Evolutionary conservation across 805 yeast species (phyloP), one percentile per base, ranked within the genome.

Genomic region (Saccharomyces mikatae): DNA sequence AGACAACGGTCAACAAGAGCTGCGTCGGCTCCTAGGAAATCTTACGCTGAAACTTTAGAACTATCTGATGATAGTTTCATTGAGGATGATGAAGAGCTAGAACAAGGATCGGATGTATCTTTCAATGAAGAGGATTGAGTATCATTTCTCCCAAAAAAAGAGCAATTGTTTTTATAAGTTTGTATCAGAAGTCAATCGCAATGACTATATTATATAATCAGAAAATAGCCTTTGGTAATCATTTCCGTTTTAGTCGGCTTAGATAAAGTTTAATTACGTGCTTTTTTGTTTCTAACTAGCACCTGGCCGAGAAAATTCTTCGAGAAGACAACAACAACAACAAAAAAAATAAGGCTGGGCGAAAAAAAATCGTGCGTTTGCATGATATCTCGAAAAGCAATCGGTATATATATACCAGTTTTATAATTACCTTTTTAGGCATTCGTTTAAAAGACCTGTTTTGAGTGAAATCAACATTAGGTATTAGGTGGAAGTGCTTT

Each of bases 51-150:
- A 28, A 46, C 56, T 17, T 50, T 64, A 6, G 66, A 63, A 29
- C 49, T 63, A 13, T 65, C 71, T 0, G 71, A 67, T 41, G 66
- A 65, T 48, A 62, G 68, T 47, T 62, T 63, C 31, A 50, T 60
- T 17, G 68, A 63, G 22, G 66, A 61, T 24, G 66, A 61, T 41
- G 63, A 54, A 3, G 58, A 56, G 6, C 22, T 8, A 36, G 58
- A 48, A 4, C 59, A 47, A 3, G 56, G 47, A 13, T 59, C 62
- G 5, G 67, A 63, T 27, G 63, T 26, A 9, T 61, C 64, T 1
- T 59, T 64, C 31, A 52, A 50, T n/a, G 68, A 57, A 14, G 61
- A 60, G 21, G 65, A 62, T 17, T 32, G 50, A 55, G 24, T 22
- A 48, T 2, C 6, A 36, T 36, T 6, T 21, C 8, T 36, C 24